Evolutionary conservation across 2,329 filamentous ascomycete genomes (phyloP), one percentile per base, ranked within the genome.

Genomic region (Pleurostoma richardsiae): DNA sequence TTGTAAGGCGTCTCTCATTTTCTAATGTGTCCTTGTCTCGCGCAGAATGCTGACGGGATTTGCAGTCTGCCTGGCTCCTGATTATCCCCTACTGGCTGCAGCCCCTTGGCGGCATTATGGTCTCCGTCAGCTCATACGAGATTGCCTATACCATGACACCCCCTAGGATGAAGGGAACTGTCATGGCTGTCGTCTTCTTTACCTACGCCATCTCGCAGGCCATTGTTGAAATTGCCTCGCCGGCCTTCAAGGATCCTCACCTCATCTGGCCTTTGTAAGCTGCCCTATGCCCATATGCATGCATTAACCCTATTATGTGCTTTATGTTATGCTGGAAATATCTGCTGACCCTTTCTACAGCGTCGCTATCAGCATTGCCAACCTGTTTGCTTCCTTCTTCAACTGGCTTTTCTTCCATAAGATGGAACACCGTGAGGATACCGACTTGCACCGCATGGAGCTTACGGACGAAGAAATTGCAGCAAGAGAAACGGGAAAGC

Each of bases 161-260:
- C 4, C 44, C 48, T 4, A 45, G 28, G 33, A 52, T 52, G 50
- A 52, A 52, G 48, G 47, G 48, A 3, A 48, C 47, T 41, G 48
- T 52, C 45, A 50, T 50, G 50, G 49, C 50, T 10, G 44, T 52
- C 27, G 44, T 50, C 50, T 48, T 52, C 7, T 43, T 52, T 26
- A 52, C 48, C 19, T 48, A 2, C 31, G 48, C 50, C n/a, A 45
- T 52, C 30, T 41, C 40, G 40, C 40, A 41, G 28, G 40, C 40
- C 4, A 41, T 41, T 29, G 40, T 41, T 11, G 40, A 41, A 27
- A 41, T 41, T 27, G 40, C 40, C 10, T 41, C 40, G 40, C 40
- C 40, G 11, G 40, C 40, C 1, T 41, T 41, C 19, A 6, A 41
- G n/a, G 40, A 41, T 27, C 40, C 40, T 41, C 40, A 41, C 40